These are phyloP conservation scores for Pyracantha coccinea DNA, from an alignment of 331 rosid species.

Conservation along the genomic window DNA sequence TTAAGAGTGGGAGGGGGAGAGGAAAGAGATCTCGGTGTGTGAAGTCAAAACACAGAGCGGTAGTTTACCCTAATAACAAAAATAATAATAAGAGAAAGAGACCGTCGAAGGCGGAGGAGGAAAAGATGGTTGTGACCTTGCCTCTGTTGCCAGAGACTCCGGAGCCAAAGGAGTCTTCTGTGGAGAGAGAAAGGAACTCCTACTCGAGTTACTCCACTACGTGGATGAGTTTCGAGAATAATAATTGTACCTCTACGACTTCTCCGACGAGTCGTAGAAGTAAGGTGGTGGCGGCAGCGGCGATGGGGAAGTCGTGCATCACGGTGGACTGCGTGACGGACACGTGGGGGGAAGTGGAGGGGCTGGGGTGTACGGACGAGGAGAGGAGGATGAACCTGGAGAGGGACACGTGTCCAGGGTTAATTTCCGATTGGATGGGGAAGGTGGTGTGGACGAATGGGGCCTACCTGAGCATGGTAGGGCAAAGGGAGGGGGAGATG, in stretches of 20 bases:
- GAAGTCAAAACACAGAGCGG: neutral
- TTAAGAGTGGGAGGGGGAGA: constrained; percentile 5
- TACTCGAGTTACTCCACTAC: neutral
- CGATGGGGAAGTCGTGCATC: constrained; percentile 38
- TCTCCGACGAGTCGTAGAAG: neutral
- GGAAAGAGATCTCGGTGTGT: neutral
- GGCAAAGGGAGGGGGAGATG: constrained; percentile 2
- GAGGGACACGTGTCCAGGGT: constrained; percentile 84
- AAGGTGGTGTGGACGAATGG: constrained; percentile 74
- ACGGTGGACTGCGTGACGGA: constrained; percentile 67
- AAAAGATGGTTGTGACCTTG: constrained; percentile 36
- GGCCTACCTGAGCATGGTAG: constrained; percentile 49
- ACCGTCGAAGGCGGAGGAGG: constrained; percentile 13
- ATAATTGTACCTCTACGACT: neutral
- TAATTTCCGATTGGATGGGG: constrained; percentile 57
- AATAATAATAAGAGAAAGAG: constrained; percentile 20
- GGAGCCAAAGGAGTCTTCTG: constrained; percentile 20
- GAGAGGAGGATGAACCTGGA: constrained; percentile 49
- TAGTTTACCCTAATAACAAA: neutral
- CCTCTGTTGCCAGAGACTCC: constrained; percentile 70
- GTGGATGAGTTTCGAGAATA: constrained; percentile 44
- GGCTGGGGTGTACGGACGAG: constrained; percentile 58
- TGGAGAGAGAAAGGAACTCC: constrained; percentile 1
- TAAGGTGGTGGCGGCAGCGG: neutral
- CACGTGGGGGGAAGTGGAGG: constrained; percentile 42